phyloP scores from a whole-genome alignment of 2,329 filamentous ascomycete genomes.

The Berkeleyomyces rouxiae region DNA sequence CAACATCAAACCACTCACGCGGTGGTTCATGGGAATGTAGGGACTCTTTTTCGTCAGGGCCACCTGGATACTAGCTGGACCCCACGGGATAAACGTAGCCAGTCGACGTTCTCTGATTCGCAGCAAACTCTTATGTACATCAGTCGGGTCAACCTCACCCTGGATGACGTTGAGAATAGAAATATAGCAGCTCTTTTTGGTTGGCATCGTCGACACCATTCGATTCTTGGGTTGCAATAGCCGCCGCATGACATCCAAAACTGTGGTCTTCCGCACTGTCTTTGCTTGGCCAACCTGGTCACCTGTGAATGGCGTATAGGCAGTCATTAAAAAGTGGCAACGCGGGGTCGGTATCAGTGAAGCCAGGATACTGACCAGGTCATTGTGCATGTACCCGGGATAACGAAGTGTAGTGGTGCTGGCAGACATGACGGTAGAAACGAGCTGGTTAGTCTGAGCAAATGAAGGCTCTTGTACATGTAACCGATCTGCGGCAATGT shows the following conservation, averaged over 20 bases:
- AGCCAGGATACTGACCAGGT: constrained; percentile 90
- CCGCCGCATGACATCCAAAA: constrained; percentile 91
- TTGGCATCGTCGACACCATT: constrained; percentile 92
- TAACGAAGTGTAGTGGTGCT: constrained; percentile 93
- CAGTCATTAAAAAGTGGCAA: constrained; percentile 96
- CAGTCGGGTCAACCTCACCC: constrained; percentile 92
- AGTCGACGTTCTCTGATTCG: constrained; percentile 87
- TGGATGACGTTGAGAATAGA: constrained; percentile 98
- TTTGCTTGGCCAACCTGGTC: constrained; percentile 94
- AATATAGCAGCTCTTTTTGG: constrained; percentile 97
- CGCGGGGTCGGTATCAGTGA: constrained; percentile 90
- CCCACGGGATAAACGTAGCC: constrained; percentile 96
- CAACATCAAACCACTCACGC: constrained; percentile 91
- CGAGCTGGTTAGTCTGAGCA: constrained; percentile 92
- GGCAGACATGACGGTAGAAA: constrained; percentile 95
- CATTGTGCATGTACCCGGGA: constrained; percentile 99
- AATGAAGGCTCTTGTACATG: constrained; percentile 94
- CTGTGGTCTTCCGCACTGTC: constrained; percentile 94
- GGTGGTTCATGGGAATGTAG: constrained; percentile 83
- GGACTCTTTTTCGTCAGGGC: constrained; percentile 92
- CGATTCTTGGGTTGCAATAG: constrained; percentile 95
- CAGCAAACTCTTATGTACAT: constrained; percentile 94
- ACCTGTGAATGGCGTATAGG: constrained; percentile 93
- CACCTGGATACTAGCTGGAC: constrained; percentile 92
- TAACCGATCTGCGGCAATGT: constrained; percentile 84